A percentile compares a stretch with the other conserved stretches of the same genome.
phyloP scores from a whole-genome alignment of 2,329 filamentous ascomycete species.

The Pyrenophora tritici-repentis region DNA sequence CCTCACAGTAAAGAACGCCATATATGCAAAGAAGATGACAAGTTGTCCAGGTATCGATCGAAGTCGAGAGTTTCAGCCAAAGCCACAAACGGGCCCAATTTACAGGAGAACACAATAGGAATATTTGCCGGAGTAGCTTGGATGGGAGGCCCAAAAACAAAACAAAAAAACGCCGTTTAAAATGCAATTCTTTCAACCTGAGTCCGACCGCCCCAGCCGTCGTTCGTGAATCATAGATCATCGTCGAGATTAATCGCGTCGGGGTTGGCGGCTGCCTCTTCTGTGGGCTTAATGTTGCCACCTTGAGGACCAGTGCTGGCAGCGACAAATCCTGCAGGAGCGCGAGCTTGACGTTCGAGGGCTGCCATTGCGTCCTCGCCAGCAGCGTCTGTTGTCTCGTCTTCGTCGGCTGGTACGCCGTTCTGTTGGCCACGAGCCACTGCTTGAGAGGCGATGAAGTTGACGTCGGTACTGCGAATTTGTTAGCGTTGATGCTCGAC shows the following conservation, averaged over 20 bases:
- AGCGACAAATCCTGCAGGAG: conserved; percentile 88
- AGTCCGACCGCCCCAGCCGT: conserved; percentile 10
- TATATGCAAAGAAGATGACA: conserved; percentile 12
- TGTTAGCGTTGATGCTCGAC: conserved; percentile 40
- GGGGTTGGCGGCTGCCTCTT: conserved; percentile 67
- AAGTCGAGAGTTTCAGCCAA: conserved; percentile 5
- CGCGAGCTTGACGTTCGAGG: conserved; percentile 84
- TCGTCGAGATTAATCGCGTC: conserved; percentile 78
- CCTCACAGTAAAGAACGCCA: conserved; percentile 11
- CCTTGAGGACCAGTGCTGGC: conserved; percentile 75
- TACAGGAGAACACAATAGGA: conserved; percentile 10
- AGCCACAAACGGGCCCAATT: conserved; percentile 3
- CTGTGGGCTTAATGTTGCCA: conserved; percentile 56
- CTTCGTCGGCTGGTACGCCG: conserved; percentile 50
- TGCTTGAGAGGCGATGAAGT: conserved; percentile 96
- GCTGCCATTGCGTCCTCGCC: conserved; percentile 84
- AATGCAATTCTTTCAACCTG: conserved; percentile 18
- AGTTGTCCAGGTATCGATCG: conserved; percentile 16
- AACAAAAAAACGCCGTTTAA: conserved; percentile 9
- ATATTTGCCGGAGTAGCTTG: conserved; percentile 9
- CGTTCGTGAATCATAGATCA: conserved; percentile 39
- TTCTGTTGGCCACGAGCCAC: conserved; percentile 77
- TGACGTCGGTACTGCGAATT: conserved; percentile 77
- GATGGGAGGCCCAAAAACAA: too few relatives aligned
- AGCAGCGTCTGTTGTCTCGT: conserved; percentile 47